phyloP scores from a whole-genome alignment of 257 asterid genomes.

The Nicotiana tomentosiformis region DNA sequence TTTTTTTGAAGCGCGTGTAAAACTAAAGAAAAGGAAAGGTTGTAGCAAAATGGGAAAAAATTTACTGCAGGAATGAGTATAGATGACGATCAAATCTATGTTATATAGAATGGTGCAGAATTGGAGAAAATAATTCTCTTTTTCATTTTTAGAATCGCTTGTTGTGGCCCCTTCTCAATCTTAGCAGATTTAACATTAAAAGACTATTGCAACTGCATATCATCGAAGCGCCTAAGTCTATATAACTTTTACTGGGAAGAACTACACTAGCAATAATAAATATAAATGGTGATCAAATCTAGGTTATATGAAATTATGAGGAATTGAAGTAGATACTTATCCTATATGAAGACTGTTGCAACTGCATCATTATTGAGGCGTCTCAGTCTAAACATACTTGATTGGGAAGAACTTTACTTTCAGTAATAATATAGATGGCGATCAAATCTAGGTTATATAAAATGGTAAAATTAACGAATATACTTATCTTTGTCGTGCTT shows the following conservation, averaged over 20 bases:
- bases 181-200: neutral
- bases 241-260: neutral
- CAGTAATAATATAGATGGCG: neutral
- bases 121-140: neutral
- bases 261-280: neutral
- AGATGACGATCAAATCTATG: neutral
- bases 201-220: neutral
- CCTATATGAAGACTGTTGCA: too few species aligned
- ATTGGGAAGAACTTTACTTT: too few species aligned
- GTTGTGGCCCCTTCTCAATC: neutral
- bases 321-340: neutral
- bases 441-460: neutral
- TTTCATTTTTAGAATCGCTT: neutral
- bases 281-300: neutral
- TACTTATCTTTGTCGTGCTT: neutral
- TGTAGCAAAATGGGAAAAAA: neutral
- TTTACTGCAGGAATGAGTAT: too few species aligned
- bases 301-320: neutral
- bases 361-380: too few species aligned
- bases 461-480: neutral
- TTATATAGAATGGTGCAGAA: neutral
- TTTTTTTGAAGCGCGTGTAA: neutral
- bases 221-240: neutral
- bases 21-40: neutral
- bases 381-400: too few species aligned